Evolutionary conservation across 495 filamentous ascomycete species (phyloP).

Genomic region (Eremomyces bilateralis): DNA sequence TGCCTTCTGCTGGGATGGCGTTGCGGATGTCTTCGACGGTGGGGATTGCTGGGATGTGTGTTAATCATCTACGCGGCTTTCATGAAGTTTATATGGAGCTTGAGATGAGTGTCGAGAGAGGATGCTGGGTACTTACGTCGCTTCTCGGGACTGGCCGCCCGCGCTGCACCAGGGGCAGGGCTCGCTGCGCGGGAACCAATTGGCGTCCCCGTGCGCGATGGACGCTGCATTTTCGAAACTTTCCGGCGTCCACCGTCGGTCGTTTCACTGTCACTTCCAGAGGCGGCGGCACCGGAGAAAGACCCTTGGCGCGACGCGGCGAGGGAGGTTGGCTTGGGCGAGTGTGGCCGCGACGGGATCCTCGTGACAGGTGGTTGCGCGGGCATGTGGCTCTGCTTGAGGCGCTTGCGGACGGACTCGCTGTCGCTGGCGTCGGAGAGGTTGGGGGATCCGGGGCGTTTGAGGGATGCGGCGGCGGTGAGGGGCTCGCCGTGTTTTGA

Average conservation of each 20-base stretch:
- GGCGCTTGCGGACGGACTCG: slow-evolving; percentile 74
- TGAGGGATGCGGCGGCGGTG: slow-evolving; percentile 35
- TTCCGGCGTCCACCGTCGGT: slow-evolving; percentile 48
- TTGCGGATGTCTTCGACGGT: slow-evolving; percentile 49
- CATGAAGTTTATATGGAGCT: slow-evolving; percentile 2
- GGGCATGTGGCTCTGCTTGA: slow-evolving; percentile 40
- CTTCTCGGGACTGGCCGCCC: slow-evolving; percentile 22
- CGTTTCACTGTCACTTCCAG: slow-evolving; percentile 61
- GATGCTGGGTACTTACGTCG: slow-evolving; percentile 4
- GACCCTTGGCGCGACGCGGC: too few relatives aligned
- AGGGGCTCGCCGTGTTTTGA: slow-evolving; percentile 22
- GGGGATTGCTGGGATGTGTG: slow-evolving; percentile 17
- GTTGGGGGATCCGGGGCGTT: slow-evolving; percentile 70
- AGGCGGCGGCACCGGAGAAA: slow-evolving; percentile 36
- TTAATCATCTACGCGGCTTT: too few relatives aligned
- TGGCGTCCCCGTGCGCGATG: slow-evolving; percentile 21
- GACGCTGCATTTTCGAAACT: slow-evolving; percentile 20
- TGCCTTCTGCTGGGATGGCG: slow-evolving; percentile 43
- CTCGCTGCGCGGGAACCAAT: slow-evolving; percentile 17
- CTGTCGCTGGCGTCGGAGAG: slow-evolving; percentile 77
- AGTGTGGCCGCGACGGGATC: slow-evolving; percentile 13
- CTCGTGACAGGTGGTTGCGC: slow-evolving; percentile 26
- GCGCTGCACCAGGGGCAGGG: slow-evolving; percentile 22
- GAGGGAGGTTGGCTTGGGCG: too few relatives aligned
- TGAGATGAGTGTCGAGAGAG: slow-evolving; percentile 13